Evolutionary conservation across 2,329 filamentous ascomycete species (phyloP), one percentile per base, ranked within the genome.

Genomic region (Thelonectria olida): DNA sequence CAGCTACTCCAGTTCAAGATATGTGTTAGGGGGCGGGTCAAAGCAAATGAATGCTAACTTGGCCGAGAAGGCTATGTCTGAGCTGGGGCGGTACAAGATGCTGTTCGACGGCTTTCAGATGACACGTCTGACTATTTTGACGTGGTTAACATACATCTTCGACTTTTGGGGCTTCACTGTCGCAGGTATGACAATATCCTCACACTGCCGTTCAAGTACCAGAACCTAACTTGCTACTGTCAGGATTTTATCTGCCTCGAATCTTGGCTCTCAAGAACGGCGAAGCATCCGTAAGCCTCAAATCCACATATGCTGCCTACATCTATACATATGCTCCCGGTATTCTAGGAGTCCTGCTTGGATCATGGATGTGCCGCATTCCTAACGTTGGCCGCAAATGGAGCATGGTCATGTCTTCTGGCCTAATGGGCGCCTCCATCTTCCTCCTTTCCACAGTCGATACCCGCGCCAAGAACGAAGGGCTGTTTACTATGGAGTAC

Each of bases 301-400:
- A 52, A 68, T 78, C 67, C 8, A 86, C 83, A 0, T 86, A 86
- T 64, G 79, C 81, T 17, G 81, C 78, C 4, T 86, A 85, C 70
- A 79, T 86, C 31, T 83, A 82, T 67, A 85, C 84, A 2, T 85
- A 85, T 71, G 75, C 80, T 0, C 83, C 83, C 0, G 83, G 84
- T 3, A 80, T 84, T 8, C 59, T 84, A 0, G 84, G 82, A 20
- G 84, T 85, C 1, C 71, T 85, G 0, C 68, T 85, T 2, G 84
- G 82, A 1, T 76, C 80, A 0, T 65, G 75, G 1, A 78, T 82
- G 8, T 77, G 77, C 34, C 76, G 71, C 10, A 63, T 80, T 1
- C 79, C 79, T 19, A 67, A 73, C 12, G 67, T 80, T 27, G 78
- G 78, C 64, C 34, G 81, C 65, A 60, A 82, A 72, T 56, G 74